phyloP scores from a whole-genome alignment of 306 rosid species.

The Abrus pulchellus region DNA sequence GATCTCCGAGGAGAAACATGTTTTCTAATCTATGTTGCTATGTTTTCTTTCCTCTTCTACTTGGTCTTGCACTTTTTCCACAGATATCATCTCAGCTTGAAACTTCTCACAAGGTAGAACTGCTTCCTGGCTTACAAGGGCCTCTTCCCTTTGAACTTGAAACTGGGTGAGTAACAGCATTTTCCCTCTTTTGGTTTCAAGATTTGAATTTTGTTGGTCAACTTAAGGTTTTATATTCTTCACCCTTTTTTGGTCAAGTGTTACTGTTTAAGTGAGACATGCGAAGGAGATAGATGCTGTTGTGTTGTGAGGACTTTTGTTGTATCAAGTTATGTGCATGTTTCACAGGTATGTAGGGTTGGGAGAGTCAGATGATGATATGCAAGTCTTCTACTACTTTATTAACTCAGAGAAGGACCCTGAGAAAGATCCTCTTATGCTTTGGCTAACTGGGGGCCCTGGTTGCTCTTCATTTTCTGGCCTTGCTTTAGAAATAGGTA shows the following conservation, averaged over 20 bases:
- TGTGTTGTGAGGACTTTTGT: too few species aligned
- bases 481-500: slow-evolving; percentile 60
- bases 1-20: not conserved
- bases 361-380: slow-evolving; percentile 59
- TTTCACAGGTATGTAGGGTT: slow-evolving; percentile 63
- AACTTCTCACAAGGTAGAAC: not conserved
- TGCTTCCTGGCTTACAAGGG: slow-evolving; percentile 16
- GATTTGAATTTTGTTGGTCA: not conserved
- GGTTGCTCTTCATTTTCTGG: slow-evolving; percentile 63
- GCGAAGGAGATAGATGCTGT: too few species aligned
- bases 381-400: slow-evolving; percentile 69
- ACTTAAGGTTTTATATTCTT: not conserved
- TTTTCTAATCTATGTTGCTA: not conserved
- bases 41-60: not conserved
- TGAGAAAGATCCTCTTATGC: slow-evolving; percentile 63
- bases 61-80: not conserved
- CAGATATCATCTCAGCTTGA: slow-evolving; percentile 21
- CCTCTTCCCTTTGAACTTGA: slow-evolving; percentile 23
- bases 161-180: not conserved
- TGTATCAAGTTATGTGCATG: not conserved
- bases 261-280: too few species aligned
- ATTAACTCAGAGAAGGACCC: slow-evolving; percentile 66
- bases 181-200: not conserved
- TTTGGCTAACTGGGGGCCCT: slow-evolving; percentile 83
- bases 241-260: too few species aligned